These are phyloP conservation scores for Tetradesmus lagerheimii DNA, from an alignment of 139 green algal species.

Conservation along the genomic window DNA sequence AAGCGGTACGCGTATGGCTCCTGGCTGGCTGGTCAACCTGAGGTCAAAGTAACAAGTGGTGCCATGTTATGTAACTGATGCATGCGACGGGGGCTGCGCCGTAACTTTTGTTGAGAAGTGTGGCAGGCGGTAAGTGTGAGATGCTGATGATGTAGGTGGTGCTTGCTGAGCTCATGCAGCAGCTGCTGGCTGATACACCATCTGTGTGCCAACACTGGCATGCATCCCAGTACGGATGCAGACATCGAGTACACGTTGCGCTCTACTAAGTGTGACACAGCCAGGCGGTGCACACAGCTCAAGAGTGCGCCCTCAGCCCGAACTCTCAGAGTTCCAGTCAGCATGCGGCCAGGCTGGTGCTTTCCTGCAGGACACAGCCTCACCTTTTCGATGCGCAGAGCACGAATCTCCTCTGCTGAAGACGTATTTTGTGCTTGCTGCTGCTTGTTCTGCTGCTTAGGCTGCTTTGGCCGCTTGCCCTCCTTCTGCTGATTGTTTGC, in stretches of 20 bases:
- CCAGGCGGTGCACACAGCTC: too few species aligned
- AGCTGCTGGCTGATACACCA: background rate
- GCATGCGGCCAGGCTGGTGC: background rate
- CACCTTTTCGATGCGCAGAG: slow-evolving; percentile 82
- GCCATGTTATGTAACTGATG: background rate
- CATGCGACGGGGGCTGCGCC: background rate
- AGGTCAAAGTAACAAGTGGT: background rate
- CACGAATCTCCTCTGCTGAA: slow-evolving; percentile 76
- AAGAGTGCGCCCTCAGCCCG: too few species aligned
- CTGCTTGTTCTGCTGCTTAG: slow-evolving; percentile 23
- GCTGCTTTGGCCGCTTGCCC: slow-evolving; percentile 46
- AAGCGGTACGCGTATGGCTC: slow-evolving; percentile 97
- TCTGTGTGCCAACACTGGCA: too few species aligned
- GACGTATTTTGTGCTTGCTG: slow-evolving; percentile 58
- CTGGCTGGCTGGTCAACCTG: slow-evolving; percentile 74
- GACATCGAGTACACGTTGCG: too few species aligned
- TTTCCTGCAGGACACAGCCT: background rate
- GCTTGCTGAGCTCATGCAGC: background rate
- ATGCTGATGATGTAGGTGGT: background rate
- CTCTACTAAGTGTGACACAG: too few species aligned
- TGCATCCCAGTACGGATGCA: too few species aligned
- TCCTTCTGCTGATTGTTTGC: slow-evolving; percentile 30
- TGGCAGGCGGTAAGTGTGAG: background rate
- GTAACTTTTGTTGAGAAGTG: too few species aligned
- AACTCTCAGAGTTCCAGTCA: too few species aligned